phyloP scores from a whole-genome alignment of 306 rosid genomes.

The Cucumis hystrix region DNA sequence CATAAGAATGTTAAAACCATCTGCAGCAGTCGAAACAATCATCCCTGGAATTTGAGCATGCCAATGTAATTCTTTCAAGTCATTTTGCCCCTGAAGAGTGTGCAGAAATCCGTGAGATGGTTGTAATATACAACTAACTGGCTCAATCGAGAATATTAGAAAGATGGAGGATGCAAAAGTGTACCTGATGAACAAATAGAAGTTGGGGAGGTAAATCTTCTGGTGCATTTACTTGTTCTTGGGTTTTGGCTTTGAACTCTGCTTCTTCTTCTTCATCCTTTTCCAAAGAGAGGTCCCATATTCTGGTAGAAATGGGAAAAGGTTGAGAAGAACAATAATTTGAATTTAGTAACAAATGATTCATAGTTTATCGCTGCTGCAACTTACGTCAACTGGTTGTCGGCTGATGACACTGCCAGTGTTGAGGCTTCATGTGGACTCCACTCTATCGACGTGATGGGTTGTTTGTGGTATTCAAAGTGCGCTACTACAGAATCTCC shows the following conservation, averaged over 20 bases:
- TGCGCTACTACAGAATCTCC: constrained; percentile 81
- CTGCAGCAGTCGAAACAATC: constrained; percentile 84
- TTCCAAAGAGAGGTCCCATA: constrained; percentile 94
- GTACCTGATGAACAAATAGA: constrained; percentile 83
- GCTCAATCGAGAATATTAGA: neutral
- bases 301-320: constrained; percentile 30
- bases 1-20: constrained; percentile 87
- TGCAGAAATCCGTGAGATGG: neutral
- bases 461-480: constrained; percentile 74
- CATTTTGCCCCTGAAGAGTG: constrained; percentile 68
- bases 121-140: neutral
- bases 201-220: constrained; percentile 96
- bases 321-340: neutral
- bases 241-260: constrained; percentile 67
- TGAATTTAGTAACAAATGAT: neutral
- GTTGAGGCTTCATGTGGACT: constrained; percentile 90
- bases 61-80: constrained; percentile 92
- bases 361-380: neutral
- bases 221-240: constrained; percentile 75
- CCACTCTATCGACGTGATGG: constrained; percentile 94
- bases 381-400: constrained; percentile 89
- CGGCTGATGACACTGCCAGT: constrained; percentile 78
- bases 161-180: neutral
- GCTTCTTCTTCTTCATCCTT: constrained; percentile 95
- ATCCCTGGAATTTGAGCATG: constrained; percentile 92